A percentile compares a stretch with the other conserved stretches of the same genome.
These are phyloP conservation scores for Termitomyces sp. DNA, from an alignment of 768 basidiomycete species.

Conservation along the genomic window DNA sequence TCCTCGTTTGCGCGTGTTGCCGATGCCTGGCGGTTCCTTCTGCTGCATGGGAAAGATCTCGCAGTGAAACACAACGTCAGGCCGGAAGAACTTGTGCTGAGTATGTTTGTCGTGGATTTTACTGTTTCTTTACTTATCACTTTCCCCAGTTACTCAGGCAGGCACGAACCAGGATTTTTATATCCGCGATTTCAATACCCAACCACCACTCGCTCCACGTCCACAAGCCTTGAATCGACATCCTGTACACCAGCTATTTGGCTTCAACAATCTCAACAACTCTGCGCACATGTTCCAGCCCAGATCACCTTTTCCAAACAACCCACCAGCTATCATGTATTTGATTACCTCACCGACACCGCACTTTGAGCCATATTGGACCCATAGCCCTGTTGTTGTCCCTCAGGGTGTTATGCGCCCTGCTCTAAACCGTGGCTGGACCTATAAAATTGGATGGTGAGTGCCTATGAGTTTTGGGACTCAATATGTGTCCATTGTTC, in stretches of 20 bases:
- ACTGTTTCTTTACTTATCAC: not conserved
- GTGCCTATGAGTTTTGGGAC: not conserved
- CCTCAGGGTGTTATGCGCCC: slow-evolving; percentile 6
- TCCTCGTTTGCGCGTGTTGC: slow-evolving; percentile 20
- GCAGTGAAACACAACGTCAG: slow-evolving; percentile 28
- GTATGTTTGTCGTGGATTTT: slow-evolving; percentile 21
- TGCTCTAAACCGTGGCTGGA: slow-evolving; percentile 16
- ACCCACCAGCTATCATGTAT: slow-evolving; percentile 36
- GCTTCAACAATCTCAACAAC: slow-evolving; percentile 6
- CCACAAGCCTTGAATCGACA: slow-evolving; percentile 11
- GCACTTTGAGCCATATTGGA: slow-evolving; percentile 34
- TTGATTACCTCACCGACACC: slow-evolving; percentile 35
- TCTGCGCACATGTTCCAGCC: not conserved
- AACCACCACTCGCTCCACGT: slow-evolving; percentile 10
- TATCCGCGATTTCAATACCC: slow-evolving; percentile 28
- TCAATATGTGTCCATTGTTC: no score
- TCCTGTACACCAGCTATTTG: slow-evolving; percentile 11
- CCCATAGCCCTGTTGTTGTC: slow-evolving; percentile 18
- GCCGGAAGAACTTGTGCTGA: slow-evolving; percentile 39
- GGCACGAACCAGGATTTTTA: slow-evolving; percentile 39
- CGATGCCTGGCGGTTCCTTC: slow-evolving; percentile 37
- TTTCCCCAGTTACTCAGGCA: slow-evolving; percentile 32
- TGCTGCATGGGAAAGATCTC: slow-evolving; percentile 27
- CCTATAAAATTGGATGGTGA: slow-evolving; percentile 20
- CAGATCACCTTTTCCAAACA: slow-evolving; percentile 17